Percentiles rank a stretch among this genome's conserved stretches.
Evolutionary conservation across 139 green algal genomes (phyloP).

Genomic region (Pleodorina starrii): DNA sequence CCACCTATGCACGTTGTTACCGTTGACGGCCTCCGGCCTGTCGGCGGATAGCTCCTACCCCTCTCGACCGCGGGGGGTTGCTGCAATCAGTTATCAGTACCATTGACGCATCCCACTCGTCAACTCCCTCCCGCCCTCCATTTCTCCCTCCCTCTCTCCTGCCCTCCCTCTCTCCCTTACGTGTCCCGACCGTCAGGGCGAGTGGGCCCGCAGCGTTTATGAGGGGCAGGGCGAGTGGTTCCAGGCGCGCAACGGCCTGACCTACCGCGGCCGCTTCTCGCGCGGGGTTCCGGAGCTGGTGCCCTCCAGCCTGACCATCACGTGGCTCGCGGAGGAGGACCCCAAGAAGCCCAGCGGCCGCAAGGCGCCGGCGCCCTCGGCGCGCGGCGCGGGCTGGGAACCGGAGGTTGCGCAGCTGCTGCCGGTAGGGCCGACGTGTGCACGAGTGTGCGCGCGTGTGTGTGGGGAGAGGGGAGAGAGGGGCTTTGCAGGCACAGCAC

Average conservation of each 20-base stretch:
- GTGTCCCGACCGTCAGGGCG: no score
- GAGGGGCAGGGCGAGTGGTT: slow-evolving; percentile 39
- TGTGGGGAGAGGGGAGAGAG: no score
- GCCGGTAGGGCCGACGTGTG: slow-evolving; percentile 21
- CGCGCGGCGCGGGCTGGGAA: neutral
- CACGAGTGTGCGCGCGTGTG: no score
- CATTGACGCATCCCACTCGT: no score
- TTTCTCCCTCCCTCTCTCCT: no score
- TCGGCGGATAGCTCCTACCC: no score
- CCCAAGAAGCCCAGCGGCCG: slow-evolving; percentile 17
- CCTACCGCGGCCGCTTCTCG: slow-evolving; percentile 26
- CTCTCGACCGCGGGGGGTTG: no score
- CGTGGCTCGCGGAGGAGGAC: slow-evolving; percentile 33
- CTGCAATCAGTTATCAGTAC: no score
- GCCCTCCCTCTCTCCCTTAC: no score
- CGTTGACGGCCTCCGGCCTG: no score
- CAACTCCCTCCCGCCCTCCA: no score
- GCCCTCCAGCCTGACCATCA: slow-evolving; percentile 21
- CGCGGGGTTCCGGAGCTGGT: neutral
- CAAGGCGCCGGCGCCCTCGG: neutral
- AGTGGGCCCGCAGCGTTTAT: slow-evolving; percentile 8
- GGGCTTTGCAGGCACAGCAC: neutral
- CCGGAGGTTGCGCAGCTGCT: neutral
- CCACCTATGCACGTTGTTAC: no score
- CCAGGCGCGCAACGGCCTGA: slow-evolving; percentile 21